These are phyloP conservation scores for Magnolia sinica DNA, from an alignment of 164 flowering plant species.

Conservation along the genomic window DNA sequence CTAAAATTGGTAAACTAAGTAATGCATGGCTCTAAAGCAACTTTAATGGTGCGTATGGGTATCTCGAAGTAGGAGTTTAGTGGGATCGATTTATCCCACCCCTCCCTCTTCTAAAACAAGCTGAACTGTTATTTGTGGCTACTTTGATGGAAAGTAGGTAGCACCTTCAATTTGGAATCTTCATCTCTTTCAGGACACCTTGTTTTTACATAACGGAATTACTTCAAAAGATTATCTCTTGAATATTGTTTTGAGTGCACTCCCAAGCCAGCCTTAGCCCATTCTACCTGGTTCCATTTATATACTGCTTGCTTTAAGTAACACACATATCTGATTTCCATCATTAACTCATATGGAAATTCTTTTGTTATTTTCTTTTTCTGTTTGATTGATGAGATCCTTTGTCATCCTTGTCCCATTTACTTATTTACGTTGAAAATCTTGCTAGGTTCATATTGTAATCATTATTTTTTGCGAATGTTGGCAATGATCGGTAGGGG, in stretches of 20 bases:
- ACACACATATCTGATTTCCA: not conserved
- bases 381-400: not conserved
- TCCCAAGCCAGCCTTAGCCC: not conserved
- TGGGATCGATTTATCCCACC: too few relatives aligned
- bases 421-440: not conserved
- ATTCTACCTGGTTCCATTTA: not conserved
- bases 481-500: slow-evolving; percentile 73
- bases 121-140: not conserved
- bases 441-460: slow-evolving; percentile 72
- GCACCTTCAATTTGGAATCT: not conserved
- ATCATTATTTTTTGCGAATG: slow-evolving; percentile 82
- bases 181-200: not conserved
- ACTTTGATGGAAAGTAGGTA: not conserved
- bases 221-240: not conserved
- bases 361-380: not conserved
- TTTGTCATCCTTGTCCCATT: not conserved
- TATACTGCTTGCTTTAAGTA: not conserved
- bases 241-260: not conserved
- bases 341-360: not conserved
- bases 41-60: too few relatives aligned
- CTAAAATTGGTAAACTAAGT: too few relatives aligned
- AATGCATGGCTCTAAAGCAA: too few relatives aligned
- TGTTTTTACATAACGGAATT: not conserved
- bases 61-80: too few relatives aligned
- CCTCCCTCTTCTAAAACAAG: too few relatives aligned